Conservation (phyloP, 148 eudicot genomes). For the Vaccinium myrtillus region DNA sequence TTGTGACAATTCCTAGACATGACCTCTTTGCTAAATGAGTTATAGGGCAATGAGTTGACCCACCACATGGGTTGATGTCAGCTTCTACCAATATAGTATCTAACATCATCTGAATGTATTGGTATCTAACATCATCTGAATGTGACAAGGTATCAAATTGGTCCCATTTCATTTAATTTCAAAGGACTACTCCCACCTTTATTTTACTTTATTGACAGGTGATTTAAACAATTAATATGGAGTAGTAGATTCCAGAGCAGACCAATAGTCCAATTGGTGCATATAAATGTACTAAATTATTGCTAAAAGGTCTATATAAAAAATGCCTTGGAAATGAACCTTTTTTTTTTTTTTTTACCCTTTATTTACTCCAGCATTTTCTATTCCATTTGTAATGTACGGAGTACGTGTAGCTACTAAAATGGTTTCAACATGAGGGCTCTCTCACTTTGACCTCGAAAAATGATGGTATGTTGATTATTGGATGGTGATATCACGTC, state of each 20-base stretch:
- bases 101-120: neutral
- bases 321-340: neutral
- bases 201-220: neutral
- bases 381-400: no score
- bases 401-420: no score
- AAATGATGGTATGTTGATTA: neutral
- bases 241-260: neutral
- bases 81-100: neutral
- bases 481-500: neutral
- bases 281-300: neutral
- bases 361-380: no score
- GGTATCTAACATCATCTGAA: neutral
- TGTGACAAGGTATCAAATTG: neutral
- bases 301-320: neutral
- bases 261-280: neutral
- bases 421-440: no score
- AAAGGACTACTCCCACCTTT: neutral
- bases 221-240: neutral
- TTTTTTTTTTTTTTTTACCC: no score
- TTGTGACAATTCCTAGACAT: neutral
- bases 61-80: neutral
- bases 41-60: neutral
- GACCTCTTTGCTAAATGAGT: neutral
- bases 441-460: no score
- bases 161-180: neutral